Evolutionary conservation across 2,329 filamentous ascomycete species (phyloP).

Genomic region (Aspergillus sojae): DNA sequence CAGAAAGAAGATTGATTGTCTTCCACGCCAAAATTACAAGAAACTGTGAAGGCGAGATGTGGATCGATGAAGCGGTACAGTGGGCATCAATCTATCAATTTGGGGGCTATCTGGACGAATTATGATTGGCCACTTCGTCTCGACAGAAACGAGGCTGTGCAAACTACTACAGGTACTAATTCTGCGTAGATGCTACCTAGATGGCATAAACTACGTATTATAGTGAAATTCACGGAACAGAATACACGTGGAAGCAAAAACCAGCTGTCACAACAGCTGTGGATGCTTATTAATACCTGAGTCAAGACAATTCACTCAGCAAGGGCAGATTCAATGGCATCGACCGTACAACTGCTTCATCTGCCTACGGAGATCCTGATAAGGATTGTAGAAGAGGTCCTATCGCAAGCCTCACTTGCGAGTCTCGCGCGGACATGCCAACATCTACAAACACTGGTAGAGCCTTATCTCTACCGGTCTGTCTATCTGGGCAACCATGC

Average conservation of each 20-base stretch:
- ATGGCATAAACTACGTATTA: background rate
- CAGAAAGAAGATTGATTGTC: no score
- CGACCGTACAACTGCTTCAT: background rate
- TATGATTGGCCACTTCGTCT: background rate
- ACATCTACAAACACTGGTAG: background rate
- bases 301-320: background rate
- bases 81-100: background rate
- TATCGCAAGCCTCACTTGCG: slow-evolving; percentile 1
- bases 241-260: background rate
- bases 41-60: no score
- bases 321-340: background rate
- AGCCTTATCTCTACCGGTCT: slow-evolving; percentile 5
- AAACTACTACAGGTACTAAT: background rate
- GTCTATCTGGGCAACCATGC: slow-evolving; percentile 8
- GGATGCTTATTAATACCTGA: background rate
- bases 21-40: no score
- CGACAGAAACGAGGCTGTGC: background rate
- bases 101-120: background rate
- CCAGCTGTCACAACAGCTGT: background rate
- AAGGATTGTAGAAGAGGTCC: background rate
- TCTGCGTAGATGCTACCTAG: background rate
- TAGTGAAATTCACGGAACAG: background rate
- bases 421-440: slow-evolving; percentile 6
- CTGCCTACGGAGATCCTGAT: slow-evolving; percentile 1
- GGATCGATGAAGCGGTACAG: background rate